Evolutionary conservation across 2,329 filamentous ascomycete species (phyloP), one percentile per base, ranked within the genome.

Genomic region (Fusarium newnesense): DNA sequence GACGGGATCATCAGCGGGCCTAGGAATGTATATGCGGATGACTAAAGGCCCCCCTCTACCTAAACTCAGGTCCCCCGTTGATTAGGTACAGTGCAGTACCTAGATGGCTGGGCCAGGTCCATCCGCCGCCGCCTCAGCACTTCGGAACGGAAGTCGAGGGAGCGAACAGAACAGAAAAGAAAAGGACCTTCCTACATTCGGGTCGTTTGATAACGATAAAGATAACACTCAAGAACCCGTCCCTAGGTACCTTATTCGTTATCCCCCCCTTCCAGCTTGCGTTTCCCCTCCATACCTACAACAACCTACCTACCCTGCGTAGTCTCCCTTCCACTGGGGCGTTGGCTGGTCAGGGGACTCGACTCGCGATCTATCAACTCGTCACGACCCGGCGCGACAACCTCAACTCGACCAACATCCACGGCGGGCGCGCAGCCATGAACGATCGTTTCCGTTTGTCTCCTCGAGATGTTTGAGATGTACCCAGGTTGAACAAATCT

Each of bases 391-490:
- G 43, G 66, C 58, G 65, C 67, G 50, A 64, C 36, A 32, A 49
- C 28, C 39, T 46, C 43, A 28, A 56, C 63, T 37, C 58, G 44
- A 57, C 64, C 34, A 50, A 53, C 30, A 56, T 32, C 73, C 58
- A 69, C 67, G 57, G 73, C 73, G 70, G 53, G 73, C 71, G 74
- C 75, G 67, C 69, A 75, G 70, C 53, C 65, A 78, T 78, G 73
- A 72, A 56, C 63, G 50, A 28, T 49, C 59, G 63, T 39, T 67
- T 62, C 44, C 50, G 60, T 65, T 34, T 66, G 53, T 34, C 64
- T 54, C 59, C 74, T 70, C 74, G 70, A 72, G 62, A 76, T 78
- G 76, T 60, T 67, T 77, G 60, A 77, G 66, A 52, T 70, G 63
- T 69, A 60, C n/a, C 39, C 57, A 49, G 64, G 62, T 36, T 61